Conservation (phyloP, 176 grass and related monocot species). For the Ampelocalamus luodianensis region DNA sequence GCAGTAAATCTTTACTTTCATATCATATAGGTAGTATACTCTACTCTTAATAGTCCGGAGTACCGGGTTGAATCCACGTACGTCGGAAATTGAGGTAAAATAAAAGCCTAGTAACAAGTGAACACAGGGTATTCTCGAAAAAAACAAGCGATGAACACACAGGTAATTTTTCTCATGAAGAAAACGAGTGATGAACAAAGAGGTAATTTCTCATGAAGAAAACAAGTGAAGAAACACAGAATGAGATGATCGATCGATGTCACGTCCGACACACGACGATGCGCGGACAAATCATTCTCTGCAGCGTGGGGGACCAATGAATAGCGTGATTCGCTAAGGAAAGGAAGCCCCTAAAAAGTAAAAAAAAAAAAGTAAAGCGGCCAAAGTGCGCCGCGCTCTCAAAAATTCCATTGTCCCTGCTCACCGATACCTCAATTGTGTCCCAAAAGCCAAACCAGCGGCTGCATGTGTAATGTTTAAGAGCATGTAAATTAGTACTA, state of each 20-base stretch:
- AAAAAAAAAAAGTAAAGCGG: conserved; percentile 24
- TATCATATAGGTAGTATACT: too few species aligned
- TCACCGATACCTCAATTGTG: conserved; percentile 34
- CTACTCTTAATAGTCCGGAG: not conserved
- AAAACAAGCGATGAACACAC: not conserved
- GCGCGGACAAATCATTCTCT: conserved; percentile 34
- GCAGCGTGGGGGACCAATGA: conserved; percentile 23
- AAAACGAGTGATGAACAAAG: not conserved
- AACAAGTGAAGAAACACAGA: not conserved
- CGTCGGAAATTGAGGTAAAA: conserved; percentile 18
- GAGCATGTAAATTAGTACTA: not conserved
- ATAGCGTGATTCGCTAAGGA: conserved; percentile 26
- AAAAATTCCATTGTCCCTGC: conserved; percentile 36
- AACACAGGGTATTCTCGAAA: not conserved
- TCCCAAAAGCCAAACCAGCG: conserved; percentile 56
- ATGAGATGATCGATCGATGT: conserved; percentile 31
- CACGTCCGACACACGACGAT: conserved; percentile 32
- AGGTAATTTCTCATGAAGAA: not conserved
- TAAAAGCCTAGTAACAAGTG: not conserved
- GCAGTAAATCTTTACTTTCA: too few species aligned
- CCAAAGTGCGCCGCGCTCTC: conserved; percentile 54
- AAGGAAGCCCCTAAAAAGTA: conserved; percentile 1
- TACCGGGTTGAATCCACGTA: not conserved
- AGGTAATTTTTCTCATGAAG: not conserved
- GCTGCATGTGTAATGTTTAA: conserved; percentile 13